Evolutionary conservation across 441 rosid species (phyloP), one percentile per base, ranked within the genome.

Genomic region (Syzygium syzygioides): DNA sequence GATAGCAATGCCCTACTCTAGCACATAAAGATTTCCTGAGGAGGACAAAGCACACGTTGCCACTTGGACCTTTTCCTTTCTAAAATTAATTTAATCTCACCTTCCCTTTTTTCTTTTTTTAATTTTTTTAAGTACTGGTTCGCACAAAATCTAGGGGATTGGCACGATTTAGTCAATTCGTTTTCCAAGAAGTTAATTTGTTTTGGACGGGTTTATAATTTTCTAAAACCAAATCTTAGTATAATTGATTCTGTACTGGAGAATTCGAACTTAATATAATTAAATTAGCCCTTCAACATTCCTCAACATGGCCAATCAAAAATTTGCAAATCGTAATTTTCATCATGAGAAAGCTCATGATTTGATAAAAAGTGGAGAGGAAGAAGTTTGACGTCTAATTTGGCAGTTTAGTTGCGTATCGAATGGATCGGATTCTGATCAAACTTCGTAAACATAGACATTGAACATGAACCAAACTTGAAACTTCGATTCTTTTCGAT

Each of bases 401-500:
- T 30, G 79, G 14, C 4, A 5, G 1, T 71, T 25, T n/a, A 5
- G 41, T 71, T 37, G 8, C 1, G 3, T 41, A 34, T 37, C 0
- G 9, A 9, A 64, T 12, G 41, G 6, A 12, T 41, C 1, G 0
- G 8, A 37, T 76, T 25, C 25, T 0, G 1, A 1, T 71, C 52
- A 23, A 71, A 41, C n/a, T 76, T 20, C 1, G 4, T 23, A 23
- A 23, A 12, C 10, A n/a, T 3, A 6, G 0, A 25, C 13, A 12
- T 4, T 3, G 1, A 9, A 66, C 4, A 0, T 0, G 3, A 64
- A 30, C 19, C 4, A 5, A 3, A 18, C 26, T 2, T 20, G 23
- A 2, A 37, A 76, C 1, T 37, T 41, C 7, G 1, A 3, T 20
- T 76, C 0, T 76, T 12, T 41, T 76, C 8, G 0, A 0, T 76